These are phyloP conservation scores for Nakataea oryzae DNA, from an alignment of 2,329 filamentous ascomycete species.

Conservation along the genomic window DNA sequence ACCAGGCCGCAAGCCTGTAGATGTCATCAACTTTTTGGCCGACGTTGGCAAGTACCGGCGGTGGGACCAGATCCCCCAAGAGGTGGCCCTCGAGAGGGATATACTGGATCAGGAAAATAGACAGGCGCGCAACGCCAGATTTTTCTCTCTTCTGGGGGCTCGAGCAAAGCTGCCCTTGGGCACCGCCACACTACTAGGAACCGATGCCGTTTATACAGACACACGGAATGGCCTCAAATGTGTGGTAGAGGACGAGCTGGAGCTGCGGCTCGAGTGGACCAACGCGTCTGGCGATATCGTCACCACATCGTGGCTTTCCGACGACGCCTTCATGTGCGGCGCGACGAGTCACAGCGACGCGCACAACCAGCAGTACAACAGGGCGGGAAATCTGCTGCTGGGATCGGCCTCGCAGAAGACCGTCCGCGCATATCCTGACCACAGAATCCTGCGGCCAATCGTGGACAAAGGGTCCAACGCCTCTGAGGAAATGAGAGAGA, in stretches of 20 bases:
- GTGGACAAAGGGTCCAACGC: conserved; percentile 43
- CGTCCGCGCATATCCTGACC: conserved; percentile 42
- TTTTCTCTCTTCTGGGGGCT: conserved; percentile 33
- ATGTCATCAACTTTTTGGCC: conserved; percentile 24
- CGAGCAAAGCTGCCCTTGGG: conserved; percentile 37
- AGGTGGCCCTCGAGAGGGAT: conserved; percentile 21
- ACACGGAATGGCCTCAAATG: conserved; percentile 33
- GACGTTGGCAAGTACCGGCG: conserved; percentile 19
- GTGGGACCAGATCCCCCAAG: conserved; percentile 9
- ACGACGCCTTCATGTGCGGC: conserved; percentile 47
- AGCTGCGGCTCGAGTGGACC: conserved; percentile 42
- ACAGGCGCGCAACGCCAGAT: conserved; percentile 15
- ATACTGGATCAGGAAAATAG: conserved; percentile 17
- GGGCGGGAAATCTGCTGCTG: conserved; percentile 49
- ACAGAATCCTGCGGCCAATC: conserved; percentile 43
- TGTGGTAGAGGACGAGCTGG: conserved; percentile 39
- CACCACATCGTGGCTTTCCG: conserved; percentile 45
- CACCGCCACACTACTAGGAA: conserved; percentile 15
- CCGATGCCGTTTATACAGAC: conserved; percentile 24
- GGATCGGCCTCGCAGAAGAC: conserved; percentile 34
- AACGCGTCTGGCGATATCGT: conserved; percentile 52
- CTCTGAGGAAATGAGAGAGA: conserved; percentile 43
- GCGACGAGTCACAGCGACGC: conserved; percentile 52
- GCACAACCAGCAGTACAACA: conserved; percentile 58
- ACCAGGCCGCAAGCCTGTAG: conserved; percentile 16